phyloP scores from a whole-genome alignment of 345 rosid species.

The Syzygium jambos region DNA sequence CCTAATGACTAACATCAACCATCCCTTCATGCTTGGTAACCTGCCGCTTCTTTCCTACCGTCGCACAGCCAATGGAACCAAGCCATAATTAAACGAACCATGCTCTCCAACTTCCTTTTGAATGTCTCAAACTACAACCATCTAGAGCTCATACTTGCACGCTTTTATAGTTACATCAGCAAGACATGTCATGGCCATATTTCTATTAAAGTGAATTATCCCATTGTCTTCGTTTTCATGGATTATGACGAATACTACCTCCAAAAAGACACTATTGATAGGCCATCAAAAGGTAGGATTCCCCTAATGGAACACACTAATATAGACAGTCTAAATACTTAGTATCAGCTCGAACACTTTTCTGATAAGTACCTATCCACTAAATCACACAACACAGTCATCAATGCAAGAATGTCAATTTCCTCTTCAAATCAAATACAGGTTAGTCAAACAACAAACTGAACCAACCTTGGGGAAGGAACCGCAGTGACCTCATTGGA shows the following conservation, averaged over 20 bases:
- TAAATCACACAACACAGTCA: background rate
- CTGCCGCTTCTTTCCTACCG: background rate
- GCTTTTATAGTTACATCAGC: background rate
- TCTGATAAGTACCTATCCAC: background rate
- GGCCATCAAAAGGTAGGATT: background rate
- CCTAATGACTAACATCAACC: background rate
- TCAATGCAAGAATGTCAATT: background rate
- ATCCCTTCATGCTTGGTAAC: background rate
- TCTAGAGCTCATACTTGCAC: background rate
- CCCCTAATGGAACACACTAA: background rate
- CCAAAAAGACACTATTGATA: background rate
- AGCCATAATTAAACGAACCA: background rate
- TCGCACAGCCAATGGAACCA: background rate
- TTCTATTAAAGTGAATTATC: background rate
- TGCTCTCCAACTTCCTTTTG: background rate
- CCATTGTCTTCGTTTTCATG: background rate
- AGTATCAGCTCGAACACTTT: background rate
- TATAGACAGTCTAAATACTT: background rate
- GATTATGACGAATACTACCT: background rate
- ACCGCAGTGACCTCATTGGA: background rate
- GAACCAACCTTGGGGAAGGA: conserved; percentile 1
- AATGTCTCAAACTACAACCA: background rate
- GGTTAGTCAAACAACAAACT: background rate
- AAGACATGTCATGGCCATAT: background rate
- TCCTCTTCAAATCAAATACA: background rate